Base-by-base conservation (phyloP, 441 rosid genomes). In the Arabidopsis hybrid region DNA sequence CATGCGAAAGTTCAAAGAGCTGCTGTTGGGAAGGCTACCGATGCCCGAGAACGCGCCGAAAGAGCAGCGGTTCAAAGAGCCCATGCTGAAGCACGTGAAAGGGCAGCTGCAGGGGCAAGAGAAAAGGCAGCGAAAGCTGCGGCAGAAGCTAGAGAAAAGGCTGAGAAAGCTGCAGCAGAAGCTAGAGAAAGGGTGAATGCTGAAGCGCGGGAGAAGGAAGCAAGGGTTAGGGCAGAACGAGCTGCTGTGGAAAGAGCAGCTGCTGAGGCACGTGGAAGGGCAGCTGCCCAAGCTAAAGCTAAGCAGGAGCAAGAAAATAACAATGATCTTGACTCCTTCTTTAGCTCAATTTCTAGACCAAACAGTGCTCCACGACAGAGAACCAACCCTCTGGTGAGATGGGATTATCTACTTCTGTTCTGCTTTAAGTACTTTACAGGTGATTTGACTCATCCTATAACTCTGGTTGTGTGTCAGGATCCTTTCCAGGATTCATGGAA, bases 61-160 rank as follows among this genome's bases (percentile, higher is more conserved):
- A 85, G 93, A 81, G 88, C 86, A 46, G 97, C 97, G 7, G 99
- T 94, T 72, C 95, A 88, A 78, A 88, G 97, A 85, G 99, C 85
- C 52, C 91, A 88, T 73, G 95, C 97, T 49, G 99, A 92, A 83
- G 99, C 99, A 69, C 97, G 97, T 78, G 95, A 88, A 82, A 82
- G 92, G 72, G 89, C 88, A 38, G 92, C 89, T 8, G 76, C 79
- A 58, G 89, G 83, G 47, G 93, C 93, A 18, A 84, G 76, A 78
- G 89, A 86, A 72, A 79, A 67, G 81, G 93, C 86, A n/a, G n/a
- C n/a, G n/a, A n/a, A n/a, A n/a, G n/a, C n/a, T n/a, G n/a, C n/a
- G n/a, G n/a, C n/a, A n/a, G n/a, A n/a, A n/a, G n/a, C n/a, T n/a
- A n/a, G n/a, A n/a, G n/a, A n/a, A n/a, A n/a, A n/a, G n/a, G n/a